Percentiles rank a stretch among this genome's conserved stretches.
Evolutionary conservation across 2,329 filamentous ascomycete genomes (phyloP).

Genomic region (Paracorniculantispora psalliotae): DNA sequence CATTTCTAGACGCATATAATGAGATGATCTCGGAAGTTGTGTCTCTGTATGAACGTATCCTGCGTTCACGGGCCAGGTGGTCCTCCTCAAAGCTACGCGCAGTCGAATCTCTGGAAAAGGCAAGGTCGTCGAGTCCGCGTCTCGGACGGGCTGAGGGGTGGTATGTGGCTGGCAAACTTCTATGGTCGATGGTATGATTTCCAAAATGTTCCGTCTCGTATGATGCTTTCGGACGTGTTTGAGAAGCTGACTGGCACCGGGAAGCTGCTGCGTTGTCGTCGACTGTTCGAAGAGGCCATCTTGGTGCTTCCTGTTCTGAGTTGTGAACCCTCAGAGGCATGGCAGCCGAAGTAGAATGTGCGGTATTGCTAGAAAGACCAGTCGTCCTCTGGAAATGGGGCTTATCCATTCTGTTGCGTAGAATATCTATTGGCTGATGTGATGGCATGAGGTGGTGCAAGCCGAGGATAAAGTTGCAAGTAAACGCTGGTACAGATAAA

Average conservation of each 20-base stretch:
- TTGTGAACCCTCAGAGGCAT: background rate
- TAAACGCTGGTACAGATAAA: conserved; percentile 7
- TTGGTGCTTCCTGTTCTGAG: background rate
- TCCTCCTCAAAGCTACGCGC: conserved; percentile 28
- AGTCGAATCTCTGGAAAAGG: conserved; percentile 23
- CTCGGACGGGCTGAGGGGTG: conserved; percentile 25
- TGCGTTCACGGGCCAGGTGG: conserved; percentile 36
- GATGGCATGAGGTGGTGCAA: background rate
- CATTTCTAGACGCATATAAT: conserved; percentile 41
- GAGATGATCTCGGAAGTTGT: conserved; percentile 52
- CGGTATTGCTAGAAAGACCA: background rate
- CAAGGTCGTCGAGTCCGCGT: conserved; percentile 26
- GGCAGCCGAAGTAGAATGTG: background rate
- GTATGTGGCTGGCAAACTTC: conserved; percentile 23
- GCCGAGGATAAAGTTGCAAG: background rate
- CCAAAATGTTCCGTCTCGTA: background rate
- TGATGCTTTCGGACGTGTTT: background rate
- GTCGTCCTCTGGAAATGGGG: background rate
- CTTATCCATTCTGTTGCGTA: background rate
- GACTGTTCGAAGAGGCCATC: conserved; percentile 7
- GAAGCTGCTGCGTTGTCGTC: conserved; percentile 2
- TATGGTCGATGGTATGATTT: background rate
- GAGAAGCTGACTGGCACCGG: background rate
- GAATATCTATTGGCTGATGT: no score
- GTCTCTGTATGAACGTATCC: conserved; percentile 46